These are phyloP conservation scores for Piper longum DNA, from an alignment of 164 flowering plant species.

Conservation along the genomic window DNA sequence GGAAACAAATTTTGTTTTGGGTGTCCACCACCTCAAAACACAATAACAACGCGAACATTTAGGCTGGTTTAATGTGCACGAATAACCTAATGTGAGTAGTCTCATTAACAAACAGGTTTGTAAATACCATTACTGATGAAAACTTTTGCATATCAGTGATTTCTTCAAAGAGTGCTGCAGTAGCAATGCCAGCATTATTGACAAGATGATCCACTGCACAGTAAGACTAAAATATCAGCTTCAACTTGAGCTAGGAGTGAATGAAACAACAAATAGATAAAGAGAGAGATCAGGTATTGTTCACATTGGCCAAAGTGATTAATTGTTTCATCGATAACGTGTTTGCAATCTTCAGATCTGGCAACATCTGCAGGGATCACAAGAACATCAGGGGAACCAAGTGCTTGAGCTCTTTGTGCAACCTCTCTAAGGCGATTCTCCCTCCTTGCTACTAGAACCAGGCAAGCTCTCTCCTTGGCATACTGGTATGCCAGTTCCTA, in stretches of 20 bases:
- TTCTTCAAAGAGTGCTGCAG: conserved; percentile 31
- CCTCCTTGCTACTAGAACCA: conserved; percentile 47
- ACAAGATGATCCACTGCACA: conserved; percentile 69
- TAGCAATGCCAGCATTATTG: conserved; percentile 41
- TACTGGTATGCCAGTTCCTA: conserved; percentile 56
- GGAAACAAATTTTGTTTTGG: neutral
- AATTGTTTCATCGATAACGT: conserved; percentile 26
- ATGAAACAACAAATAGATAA: neutral
- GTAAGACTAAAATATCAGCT: neutral
- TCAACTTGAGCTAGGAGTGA: neutral
- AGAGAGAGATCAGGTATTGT: conserved; percentile 2
- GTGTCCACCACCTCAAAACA: neutral
- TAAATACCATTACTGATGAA: conserved; percentile 34
- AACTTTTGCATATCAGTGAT: conserved; percentile 10
- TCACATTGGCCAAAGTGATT: conserved; percentile 40
- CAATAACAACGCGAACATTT: neutral
- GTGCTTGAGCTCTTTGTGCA: conserved; percentile 17
- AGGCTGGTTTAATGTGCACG: no score
- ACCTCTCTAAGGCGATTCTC: conserved; percentile 34
- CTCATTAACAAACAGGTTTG: neutral
- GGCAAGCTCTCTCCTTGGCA: conserved; percentile 38
- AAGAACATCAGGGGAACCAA: conserved; percentile 46
- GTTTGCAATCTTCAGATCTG: conserved; percentile 27
- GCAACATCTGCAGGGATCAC: conserved; percentile 39
- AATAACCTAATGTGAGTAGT: no score